These are phyloP conservation scores for Ceratobasidium sp. DNA, from an alignment of 1,284 basidiomycete genomes.

Conservation along the genomic window DNA sequence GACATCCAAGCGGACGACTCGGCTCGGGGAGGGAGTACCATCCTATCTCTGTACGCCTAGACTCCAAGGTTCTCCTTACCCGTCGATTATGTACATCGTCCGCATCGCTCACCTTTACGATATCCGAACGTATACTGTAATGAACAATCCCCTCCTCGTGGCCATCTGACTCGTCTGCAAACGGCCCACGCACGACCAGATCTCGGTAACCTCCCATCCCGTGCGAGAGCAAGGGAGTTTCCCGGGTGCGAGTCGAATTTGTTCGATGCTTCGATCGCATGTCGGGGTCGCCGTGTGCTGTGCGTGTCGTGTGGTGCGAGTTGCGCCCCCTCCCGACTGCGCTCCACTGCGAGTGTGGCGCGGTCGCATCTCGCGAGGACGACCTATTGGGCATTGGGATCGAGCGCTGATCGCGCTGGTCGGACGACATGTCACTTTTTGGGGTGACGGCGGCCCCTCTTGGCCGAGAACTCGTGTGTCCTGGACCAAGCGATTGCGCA, in stretches of 20 bases:
- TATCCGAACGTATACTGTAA: conserved; percentile 2
- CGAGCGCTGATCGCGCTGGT: background rate
- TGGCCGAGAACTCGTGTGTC: conserved; percentile 16
- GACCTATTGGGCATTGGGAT: conserved; percentile 3
- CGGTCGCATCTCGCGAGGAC: conserved; percentile 14
- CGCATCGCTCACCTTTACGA: conserved; percentile 15
- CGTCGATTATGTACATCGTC: conserved; percentile 39
- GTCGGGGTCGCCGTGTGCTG: conserved; percentile 1
- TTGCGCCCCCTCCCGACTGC: conserved; percentile 12
- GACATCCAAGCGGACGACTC: background rate
- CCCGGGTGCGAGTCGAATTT: conserved; percentile 13
- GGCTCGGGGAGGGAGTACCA: background rate
- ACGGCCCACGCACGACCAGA: conserved; percentile 7
- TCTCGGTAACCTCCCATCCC: conserved; percentile 38
- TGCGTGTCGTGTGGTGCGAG: conserved; percentile 10
- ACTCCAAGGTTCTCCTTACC: conserved; percentile 33
- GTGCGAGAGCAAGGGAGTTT: conserved; percentile 23
- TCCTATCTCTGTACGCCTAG: conserved; percentile 1
- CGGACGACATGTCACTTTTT: background rate
- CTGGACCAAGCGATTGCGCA: background rate
- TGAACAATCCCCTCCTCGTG: conserved; percentile 8
- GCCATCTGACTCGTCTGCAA: conserved; percentile 40
- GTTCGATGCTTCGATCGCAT: conserved; percentile 43
- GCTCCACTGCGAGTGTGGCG: conserved; percentile 37
- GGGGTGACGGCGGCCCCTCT: conserved; percentile 17